Percentiles rank a stretch among this genome's conserved stretches.
Evolutionary conservation across 1,139 yeast species (phyloP).

Genomic region (Lodderomyces jiufengensis): DNA sequence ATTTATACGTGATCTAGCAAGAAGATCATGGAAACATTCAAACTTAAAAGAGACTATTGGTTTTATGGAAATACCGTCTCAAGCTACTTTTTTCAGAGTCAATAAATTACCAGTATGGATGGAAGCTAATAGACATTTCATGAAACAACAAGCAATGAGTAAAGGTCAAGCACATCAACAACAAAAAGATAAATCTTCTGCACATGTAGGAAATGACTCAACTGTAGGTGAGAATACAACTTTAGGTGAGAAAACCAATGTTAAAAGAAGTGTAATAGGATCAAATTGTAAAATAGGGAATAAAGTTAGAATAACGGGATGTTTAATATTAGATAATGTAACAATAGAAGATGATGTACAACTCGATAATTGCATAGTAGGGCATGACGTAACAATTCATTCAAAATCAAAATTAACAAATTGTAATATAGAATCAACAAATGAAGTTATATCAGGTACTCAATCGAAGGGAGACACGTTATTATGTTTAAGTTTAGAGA

Average conservation of each 20-base stretch:
- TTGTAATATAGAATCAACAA: constrained; percentile 83
- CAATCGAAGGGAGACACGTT: constrained; percentile 82
- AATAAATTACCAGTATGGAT: constrained; percentile 77
- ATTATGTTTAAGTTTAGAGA: constrained; percentile 59
- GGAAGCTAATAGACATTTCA: constrained; percentile 84
- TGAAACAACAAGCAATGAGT: constrained; percentile 48
- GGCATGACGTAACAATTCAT: constrained; percentile 60
- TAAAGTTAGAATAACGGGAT: constrained; percentile 84
- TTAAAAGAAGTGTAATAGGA: constrained; percentile 79
- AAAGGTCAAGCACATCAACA: constrained; percentile 22
- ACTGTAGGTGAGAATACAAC: constrained; percentile 57
- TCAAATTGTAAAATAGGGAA: constrained; percentile 74
- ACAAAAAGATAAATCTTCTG: constrained; percentile 55
- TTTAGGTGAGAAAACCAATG: constrained; percentile 76
- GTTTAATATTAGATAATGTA: constrained; percentile 71
- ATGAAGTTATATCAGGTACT: constrained; percentile 58
- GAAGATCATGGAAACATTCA: constrained; percentile 88
- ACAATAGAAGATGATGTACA: constrained; percentile 76
- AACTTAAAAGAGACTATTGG: constrained; percentile 57
- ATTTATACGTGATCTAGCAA: constrained; percentile 78
- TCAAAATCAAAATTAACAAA: constrained; percentile 60
- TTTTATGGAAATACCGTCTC: constrained; percentile 59
- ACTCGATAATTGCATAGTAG: constrained; percentile 87
- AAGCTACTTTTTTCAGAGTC: constrained; percentile 68
- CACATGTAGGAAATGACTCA: constrained; percentile 87